Conservation (phyloP, 345 rosid species). For the Carallia brachiata region DNA sequence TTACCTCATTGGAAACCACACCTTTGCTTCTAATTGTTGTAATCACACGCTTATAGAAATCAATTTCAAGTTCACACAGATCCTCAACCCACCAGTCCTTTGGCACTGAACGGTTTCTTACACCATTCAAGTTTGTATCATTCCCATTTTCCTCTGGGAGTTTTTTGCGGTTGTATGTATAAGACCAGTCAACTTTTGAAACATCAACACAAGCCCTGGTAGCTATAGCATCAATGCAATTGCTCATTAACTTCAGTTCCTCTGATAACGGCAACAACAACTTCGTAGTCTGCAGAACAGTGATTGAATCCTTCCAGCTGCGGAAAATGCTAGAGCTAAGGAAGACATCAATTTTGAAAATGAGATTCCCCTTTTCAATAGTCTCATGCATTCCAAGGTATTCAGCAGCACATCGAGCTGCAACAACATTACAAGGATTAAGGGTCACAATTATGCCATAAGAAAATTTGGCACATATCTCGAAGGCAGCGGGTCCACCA, state of each 20-base stretch:
- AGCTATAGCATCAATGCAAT: constrained; percentile 70
- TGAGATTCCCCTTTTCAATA: constrained; percentile 74
- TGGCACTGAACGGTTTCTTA: constrained; percentile 55
- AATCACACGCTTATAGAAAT: constrained; percentile 55
- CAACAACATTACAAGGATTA: constrained; percentile 70
- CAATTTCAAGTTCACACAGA: constrained; percentile 74
- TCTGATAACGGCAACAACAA: constrained; percentile 54
- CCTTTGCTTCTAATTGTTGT: constrained; percentile 47
- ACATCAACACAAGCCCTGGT: constrained; percentile 57
- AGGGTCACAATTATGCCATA: constrained; percentile 82
- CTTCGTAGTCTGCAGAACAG: constrained; percentile 64
- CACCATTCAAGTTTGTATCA: constrained; percentile 29
- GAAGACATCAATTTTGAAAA: constrained; percentile 79
- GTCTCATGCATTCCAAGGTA: constrained; percentile 76
- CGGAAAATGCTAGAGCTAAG: constrained; percentile 67
- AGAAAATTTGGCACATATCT: constrained; percentile 82
- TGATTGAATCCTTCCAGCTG: constrained; percentile 93
- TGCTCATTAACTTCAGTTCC: constrained; percentile 57
- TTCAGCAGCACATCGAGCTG: constrained; percentile 76
- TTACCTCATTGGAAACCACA: constrained; percentile 46
- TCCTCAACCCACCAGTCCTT: constrained; percentile 96
- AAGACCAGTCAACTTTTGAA: constrained; percentile 82
- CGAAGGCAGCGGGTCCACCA: constrained; percentile 75
- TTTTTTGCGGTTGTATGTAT: constrained; percentile 68
- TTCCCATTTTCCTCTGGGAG: constrained; percentile 56